phyloP scores from a whole-genome alignment of 192 early-diverging fungal genomes.

The Gaertneriomyces semiglobifer region DNA sequence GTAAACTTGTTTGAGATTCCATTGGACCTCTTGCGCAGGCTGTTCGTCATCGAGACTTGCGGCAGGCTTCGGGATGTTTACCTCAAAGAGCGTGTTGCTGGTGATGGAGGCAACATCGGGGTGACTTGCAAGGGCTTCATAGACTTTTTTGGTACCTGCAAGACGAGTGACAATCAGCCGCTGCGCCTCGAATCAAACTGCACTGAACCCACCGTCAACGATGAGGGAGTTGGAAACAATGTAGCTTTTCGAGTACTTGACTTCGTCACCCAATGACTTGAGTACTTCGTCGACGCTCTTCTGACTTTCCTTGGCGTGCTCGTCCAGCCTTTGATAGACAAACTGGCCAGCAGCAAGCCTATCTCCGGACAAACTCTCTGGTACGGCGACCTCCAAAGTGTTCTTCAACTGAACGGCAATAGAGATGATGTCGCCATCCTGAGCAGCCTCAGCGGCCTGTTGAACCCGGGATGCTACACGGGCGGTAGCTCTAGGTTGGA shows the following conservation, averaged over 20 bases:
- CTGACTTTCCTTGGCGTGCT: background rate
- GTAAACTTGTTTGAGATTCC: slow-evolving; percentile 3
- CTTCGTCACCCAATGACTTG: background rate
- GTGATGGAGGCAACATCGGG: slow-evolving; percentile 13
- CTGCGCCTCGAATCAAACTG: too few species aligned
- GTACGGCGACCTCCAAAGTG: background rate
- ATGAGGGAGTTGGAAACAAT: slow-evolving; percentile 8
- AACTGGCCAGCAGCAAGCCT: background rate
- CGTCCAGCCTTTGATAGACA: background rate
- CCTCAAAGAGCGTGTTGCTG: slow-evolving; percentile 1
- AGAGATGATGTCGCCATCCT: background rate
- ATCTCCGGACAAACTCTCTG: background rate
- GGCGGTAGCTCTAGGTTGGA: background rate
- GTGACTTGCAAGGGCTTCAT: background rate
- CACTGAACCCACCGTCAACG: background rate
- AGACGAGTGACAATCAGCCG: too few species aligned
- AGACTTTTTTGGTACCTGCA: background rate
- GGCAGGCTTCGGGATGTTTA: background rate
- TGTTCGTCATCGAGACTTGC: background rate
- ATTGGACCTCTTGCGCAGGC: background rate
- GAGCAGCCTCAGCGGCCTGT: background rate
- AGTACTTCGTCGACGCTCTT: background rate
- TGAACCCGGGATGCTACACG: background rate
- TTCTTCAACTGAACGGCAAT: slow-evolving; percentile 9
- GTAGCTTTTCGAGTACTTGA: slow-evolving; percentile 8